Conservation (phyloP, 441 rosid species). For the Biscutella auriculata region DNA sequence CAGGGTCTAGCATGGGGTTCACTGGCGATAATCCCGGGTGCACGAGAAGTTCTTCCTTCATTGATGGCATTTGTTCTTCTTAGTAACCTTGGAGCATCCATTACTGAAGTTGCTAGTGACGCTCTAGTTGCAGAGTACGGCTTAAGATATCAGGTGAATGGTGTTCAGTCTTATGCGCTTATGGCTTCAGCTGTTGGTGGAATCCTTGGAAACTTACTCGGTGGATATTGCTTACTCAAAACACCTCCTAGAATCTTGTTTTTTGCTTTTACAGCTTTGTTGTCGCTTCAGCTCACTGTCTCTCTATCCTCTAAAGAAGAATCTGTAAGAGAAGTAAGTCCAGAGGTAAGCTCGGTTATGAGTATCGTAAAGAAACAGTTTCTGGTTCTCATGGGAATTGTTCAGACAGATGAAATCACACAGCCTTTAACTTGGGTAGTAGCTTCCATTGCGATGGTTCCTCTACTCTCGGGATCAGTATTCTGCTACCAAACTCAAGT, state of each 20-base stretch:
- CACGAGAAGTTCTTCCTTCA: slow-evolving; percentile 42
- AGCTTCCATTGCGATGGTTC: slow-evolving; percentile 50
- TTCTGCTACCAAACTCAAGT: slow-evolving; percentile 76
- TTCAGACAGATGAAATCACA: slow-evolving; percentile 34
- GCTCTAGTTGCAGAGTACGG: slow-evolving; percentile 84
- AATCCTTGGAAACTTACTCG: slow-evolving; percentile 59
- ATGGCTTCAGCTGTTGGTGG: slow-evolving; percentile 76
- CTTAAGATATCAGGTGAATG: slow-evolving; percentile 29
- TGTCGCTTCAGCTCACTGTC: slow-evolving; percentile 43
- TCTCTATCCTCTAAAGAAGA: slow-evolving; percentile 37
- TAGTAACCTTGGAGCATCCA: slow-evolving; percentile 72
- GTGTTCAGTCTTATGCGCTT: slow-evolving; percentile 63
- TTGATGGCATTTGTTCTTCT: slow-evolving; percentile 51
- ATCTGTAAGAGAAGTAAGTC: slow-evolving; percentile 19
- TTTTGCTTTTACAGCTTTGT: slow-evolving; percentile 35
- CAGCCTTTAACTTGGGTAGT: slow-evolving; percentile 54
- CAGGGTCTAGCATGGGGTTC: slow-evolving; percentile 72
- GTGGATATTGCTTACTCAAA: slow-evolving; percentile 43
- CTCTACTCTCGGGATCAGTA: slow-evolving; percentile 56
- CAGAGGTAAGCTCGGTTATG: slow-evolving; percentile 22
- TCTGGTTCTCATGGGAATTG: slow-evolving; percentile 35
- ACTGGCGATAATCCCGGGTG: slow-evolving; percentile 44
- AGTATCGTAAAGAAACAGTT: slow-evolving; percentile 37
- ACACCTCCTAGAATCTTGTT: slow-evolving; percentile 39
- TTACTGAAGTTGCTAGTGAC: slow-evolving; percentile 71